These are phyloP conservation scores for Tricholoma matsutake DNA, from an alignment of 768 basidiomycete genomes.

Conservation along the genomic window DNA sequence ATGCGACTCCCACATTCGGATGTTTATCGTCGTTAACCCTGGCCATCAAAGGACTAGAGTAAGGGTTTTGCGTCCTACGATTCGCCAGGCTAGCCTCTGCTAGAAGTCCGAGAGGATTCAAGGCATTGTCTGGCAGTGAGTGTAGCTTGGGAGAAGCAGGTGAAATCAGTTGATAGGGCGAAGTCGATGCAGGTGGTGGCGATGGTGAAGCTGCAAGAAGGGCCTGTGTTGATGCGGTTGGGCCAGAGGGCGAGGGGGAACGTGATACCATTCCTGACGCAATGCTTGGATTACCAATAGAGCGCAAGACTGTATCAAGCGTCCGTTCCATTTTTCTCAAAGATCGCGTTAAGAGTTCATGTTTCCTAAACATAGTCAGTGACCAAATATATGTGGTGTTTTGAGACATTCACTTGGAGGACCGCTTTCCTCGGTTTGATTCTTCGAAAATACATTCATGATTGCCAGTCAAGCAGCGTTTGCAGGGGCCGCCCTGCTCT, in stretches of 20 bases:
- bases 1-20: slow-evolving; percentile 73
- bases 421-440: slow-evolving; percentile 90
- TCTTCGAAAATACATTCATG: slow-evolving; percentile 98
- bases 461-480: slow-evolving; percentile 72
- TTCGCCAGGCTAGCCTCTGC: slow-evolving; percentile 87
- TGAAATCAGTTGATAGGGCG: slow-evolving; percentile 27
- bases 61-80: slow-evolving; percentile 53
- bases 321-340: slow-evolving; percentile 90
- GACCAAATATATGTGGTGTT: slow-evolving; percentile 15
- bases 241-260: slow-evolving; percentile 67
- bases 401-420: slow-evolving; percentile 59
- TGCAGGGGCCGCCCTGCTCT: slow-evolving; percentile 89
- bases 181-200: slow-evolving; percentile 40
- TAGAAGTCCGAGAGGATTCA: slow-evolving; percentile 90
- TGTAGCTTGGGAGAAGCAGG: slow-evolving; percentile 82
- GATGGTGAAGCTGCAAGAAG: slow-evolving; percentile 51
- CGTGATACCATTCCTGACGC: slow-evolving; percentile 79
- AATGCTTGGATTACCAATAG: slow-evolving; percentile 81
- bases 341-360: slow-evolving; percentile 76
- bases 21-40: slow-evolving; percentile 36
- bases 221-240: slow-evolving; percentile 54
- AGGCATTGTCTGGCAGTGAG: slow-evolving; percentile 84
- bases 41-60: slow-evolving; percentile 38
- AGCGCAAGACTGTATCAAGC: slow-evolving; percentile 86
- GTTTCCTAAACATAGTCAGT: slow-evolving; percentile 56